Evolutionary conservation across 305 asterid genomes (phyloP).

Genomic region (Nicotiana rustica): DNA sequence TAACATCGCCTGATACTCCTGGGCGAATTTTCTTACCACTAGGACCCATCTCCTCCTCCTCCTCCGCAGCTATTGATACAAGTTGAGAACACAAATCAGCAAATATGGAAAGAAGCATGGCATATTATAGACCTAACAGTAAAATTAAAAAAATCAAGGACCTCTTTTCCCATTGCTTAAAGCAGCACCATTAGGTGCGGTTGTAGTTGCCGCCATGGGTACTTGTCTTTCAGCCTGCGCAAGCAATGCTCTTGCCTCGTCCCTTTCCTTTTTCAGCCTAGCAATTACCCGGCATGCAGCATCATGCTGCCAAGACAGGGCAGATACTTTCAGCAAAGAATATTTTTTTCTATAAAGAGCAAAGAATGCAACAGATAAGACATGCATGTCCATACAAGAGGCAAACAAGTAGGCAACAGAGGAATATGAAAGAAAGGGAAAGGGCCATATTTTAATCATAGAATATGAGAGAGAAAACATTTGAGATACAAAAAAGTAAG

Average conservation of each 20-base stretch:
- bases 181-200: conserved; percentile 48
- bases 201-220: conserved; percentile 56
- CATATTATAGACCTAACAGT: conserved; percentile 2
- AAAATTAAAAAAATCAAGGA: conserved; percentile 41
- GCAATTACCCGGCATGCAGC: conserved; percentile 99
- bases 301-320: conserved; percentile 73
- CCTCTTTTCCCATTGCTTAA: conserved; percentile 95
- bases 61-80: conserved; percentile 69
- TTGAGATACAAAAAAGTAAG: not conserved
- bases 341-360: not conserved
- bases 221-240: conserved; percentile 89
- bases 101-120: conserved; percentile 14
- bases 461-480: not conserved
- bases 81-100: conserved; percentile 39
- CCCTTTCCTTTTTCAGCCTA: conserved; percentile 91
- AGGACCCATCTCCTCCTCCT: conserved; percentile 72
- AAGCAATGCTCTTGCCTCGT: conserved; percentile 83
- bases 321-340: conserved; percentile 22
- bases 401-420: conserved; percentile 12
- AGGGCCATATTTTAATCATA: not conserved
- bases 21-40: conserved; percentile 74
- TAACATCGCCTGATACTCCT: conserved; percentile 76
- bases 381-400: conserved; percentile 12
- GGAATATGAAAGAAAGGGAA: conserved; percentile 26
- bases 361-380: not conserved